Evolutionary conservation across 2,329 filamentous ascomycete genomes (phyloP), one percentile per base, ranked within the genome.

Genomic region (Graphium sp.): DNA sequence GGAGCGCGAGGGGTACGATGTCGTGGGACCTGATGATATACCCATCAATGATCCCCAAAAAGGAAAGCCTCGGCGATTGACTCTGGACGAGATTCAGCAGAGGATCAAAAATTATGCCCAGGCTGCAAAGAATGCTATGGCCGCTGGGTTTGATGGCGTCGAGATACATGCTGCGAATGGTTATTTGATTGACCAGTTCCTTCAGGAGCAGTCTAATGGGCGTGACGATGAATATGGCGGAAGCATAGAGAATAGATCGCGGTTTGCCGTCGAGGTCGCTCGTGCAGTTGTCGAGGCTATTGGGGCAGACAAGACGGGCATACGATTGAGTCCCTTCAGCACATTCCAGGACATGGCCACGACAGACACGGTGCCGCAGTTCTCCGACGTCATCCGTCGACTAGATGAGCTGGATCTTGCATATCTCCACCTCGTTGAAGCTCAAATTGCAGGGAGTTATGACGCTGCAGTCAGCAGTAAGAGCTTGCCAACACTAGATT

Each of bases 141-240:
- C 67, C 10, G 60, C 62, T 13, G 79, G 80, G 0, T 74, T 75
- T 23, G 79, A 87, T 41, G 73, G 69, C 7, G 69, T 83, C 31
- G 75, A 81, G 39, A 47, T 56, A 13, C 55, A 60, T 36, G 58
- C 45, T 4, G 64, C 65, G 4, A 68, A 73, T 35, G 66, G 69
- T 1, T 77, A 75, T 36, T 50, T 79, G 1, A 48, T 71, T 11
- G 68, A 73, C 30, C 68, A 74, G 32, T 79, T 77, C 46, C 55
- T 66, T 0, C 63, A 56, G 12, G 51, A 58, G 7, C 55, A 53
- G 3, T 52, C 53, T 29, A 71, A 71, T 37, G 47, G 52, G 24
- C 50, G 66, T 16, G 64, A 56, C 1, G 66, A 71, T 39, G 40
- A 50, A 22, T 70, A 67, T 41, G 66, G 66, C 6, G 65, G 66